A percentile compares a stretch with the other conserved stretches of the same genome.
Conservation (phyloP, 805 yeast species). For the Nakazawaea laoshanensis region DNA sequence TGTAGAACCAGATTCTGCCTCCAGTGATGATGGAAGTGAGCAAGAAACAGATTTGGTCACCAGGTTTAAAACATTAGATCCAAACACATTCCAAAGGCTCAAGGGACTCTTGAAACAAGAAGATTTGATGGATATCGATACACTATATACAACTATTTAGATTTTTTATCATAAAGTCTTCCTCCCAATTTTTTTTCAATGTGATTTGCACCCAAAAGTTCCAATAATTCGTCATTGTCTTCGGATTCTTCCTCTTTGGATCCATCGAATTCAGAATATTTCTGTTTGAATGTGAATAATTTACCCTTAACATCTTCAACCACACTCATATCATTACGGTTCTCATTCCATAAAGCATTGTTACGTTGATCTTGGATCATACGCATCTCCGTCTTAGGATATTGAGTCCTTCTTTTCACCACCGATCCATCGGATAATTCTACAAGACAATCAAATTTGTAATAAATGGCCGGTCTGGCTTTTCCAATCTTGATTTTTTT, state of each 20-base stretch:
- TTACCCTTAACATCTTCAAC: conserved; percentile 79
- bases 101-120: conserved; percentile 31
- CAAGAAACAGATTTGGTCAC: conserved; percentile 23
- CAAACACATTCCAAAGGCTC: conserved; percentile 23
- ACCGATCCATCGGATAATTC: conserved; percentile 95
- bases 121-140: conserved; percentile 11
- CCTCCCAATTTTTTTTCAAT: conserved; percentile 28
- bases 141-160: conserved; percentile 1
- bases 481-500: conserved; percentile 70
- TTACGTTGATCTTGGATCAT: conserved; percentile 87
- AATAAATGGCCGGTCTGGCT: conserved; percentile 88
- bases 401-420: conserved; percentile 70
- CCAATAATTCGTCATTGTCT: conserved; percentile 42
- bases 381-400: conserved; percentile 79
- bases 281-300: conserved; percentile 65
- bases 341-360: conserved; percentile 81
- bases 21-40: no score
- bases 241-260: conserved; percentile 12
- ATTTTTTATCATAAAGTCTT: conserved; percentile 8
- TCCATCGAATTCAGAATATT: conserved; percentile 41
- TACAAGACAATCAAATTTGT: conserved; percentile 83
- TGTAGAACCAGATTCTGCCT: conserved; percentile 12
- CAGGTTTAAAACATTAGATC: conserved; percentile 28
- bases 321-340: conserved; percentile 65
- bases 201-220: conserved; percentile 42